Base-by-base conservation (phyloP, 768 basidiomycete genomes). In the Butyriboletus loyo region DNA sequence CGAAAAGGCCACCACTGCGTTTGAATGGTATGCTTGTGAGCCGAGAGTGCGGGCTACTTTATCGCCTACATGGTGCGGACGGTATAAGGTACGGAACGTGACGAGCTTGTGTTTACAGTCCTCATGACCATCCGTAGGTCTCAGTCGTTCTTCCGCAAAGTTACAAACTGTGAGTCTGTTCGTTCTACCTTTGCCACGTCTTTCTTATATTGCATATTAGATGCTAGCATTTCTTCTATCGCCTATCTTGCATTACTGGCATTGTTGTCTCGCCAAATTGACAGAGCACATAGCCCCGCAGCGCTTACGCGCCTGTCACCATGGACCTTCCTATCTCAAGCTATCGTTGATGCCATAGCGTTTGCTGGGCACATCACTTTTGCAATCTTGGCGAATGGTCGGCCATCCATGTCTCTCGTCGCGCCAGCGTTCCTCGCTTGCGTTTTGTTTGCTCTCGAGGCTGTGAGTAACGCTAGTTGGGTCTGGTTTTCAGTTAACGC, bases 281-380 rank as follows among this genome's bases (percentile, higher is more conserved):
- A 86, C 53, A 75, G 73, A 28, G 89, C 87, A 55, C 81, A 87
- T 19, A 92, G 87, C 5, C 90, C 92, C 1, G 84, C 88, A 2
- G 84, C 85, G 6, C 76, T 95, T 15, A 81, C 87, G 6, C 83
- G 88, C 15, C 77, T 94, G 9, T 95, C 92, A 3, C 75, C 87
- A 7, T 93, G 89, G 86, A 82, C 86, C 1, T 92, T 95, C 65
- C 75, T 92, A 21, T 72, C 84, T 7, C 91, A 94, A 68, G 81
- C 86, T 6, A 80, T 85, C 1, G 79, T 90, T 19, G 93, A 97
- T 63, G 82, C 88, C 0, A 84, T 92, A 38, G 84, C 89, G 0
- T 95, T 96, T 65, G 89, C 89, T 19, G 88, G 87, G 0, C 91
- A 95, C 61, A 84, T 94, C 49, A 94, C 92, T 0, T 86, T 96